Conservation (phyloP, 2,329 filamentous ascomycete genomes). For the Phaeoacremonium minimum region DNA sequence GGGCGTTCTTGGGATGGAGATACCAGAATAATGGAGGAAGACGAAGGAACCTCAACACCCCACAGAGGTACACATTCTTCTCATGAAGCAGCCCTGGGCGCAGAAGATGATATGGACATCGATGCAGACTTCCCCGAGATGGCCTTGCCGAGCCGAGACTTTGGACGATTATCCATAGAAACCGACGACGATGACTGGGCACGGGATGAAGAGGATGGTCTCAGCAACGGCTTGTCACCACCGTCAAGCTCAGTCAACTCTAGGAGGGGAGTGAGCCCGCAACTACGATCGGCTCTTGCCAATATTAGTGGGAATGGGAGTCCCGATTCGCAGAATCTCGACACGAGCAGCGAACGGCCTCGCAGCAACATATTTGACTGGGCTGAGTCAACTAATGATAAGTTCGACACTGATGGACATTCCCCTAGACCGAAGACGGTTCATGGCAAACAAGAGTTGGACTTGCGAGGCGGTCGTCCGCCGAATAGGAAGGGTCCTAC, state of each 20-base stretch:
- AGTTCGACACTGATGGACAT: constrained; percentile 51
- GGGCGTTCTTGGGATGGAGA: constrained; percentile 50
- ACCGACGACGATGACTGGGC: constrained; percentile 63
- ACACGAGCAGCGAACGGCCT: constrained; percentile 40
- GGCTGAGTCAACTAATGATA: constrained; percentile 66
- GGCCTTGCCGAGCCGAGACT: constrained; percentile 31
- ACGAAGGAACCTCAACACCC: constrained; percentile 52
- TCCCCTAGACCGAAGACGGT: constrained; percentile 68
- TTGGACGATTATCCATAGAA: constrained; percentile 51
- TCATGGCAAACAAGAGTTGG: constrained; percentile 69
- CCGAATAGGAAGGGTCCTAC: constrained; percentile 64
- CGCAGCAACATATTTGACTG: constrained; percentile 74
- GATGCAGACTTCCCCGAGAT: constrained; percentile 21
- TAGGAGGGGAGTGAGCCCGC: constrained; percentile 44
- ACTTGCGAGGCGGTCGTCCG: constrained; percentile 65
- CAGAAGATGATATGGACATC: constrained; percentile 14
- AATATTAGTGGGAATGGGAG: constrained; percentile 44
- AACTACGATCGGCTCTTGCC: constrained; percentile 48
- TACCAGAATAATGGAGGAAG: constrained; percentile 58
- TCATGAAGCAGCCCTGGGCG: constrained; percentile 7
- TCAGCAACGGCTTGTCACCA: constrained; percentile 54
- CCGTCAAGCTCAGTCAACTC: constrained; percentile 52
- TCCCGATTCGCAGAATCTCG: constrained; percentile 25
- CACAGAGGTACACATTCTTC: constrained; percentile 31
- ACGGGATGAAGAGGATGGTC: constrained; percentile 48